Evolutionary conservation across 1,284 basidiomycete species (phyloP).

Genomic region (Ustilago esculenta): DNA sequence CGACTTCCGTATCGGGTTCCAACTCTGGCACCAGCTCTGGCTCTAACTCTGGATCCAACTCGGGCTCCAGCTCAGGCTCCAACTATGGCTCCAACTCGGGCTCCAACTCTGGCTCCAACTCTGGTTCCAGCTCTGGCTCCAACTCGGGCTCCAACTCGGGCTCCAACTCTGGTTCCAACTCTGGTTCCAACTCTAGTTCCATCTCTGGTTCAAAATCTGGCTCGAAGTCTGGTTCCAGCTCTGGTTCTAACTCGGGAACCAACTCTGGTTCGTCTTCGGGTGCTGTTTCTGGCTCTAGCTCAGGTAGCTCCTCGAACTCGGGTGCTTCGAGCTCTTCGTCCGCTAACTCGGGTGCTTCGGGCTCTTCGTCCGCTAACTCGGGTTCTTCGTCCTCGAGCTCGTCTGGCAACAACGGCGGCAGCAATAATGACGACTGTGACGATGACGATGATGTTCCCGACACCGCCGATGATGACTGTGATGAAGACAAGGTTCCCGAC

Average conservation of each 20-base stretch:
- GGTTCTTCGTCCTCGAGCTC: constrained; percentile 24
- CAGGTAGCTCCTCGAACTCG: constrained; percentile 3
- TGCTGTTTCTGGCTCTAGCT: constrained; percentile 1
- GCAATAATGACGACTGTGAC: constrained; percentile 11
- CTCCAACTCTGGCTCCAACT: constrained; percentile 12
- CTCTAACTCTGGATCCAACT: constrained; percentile 9
- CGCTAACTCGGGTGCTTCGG: too few relatives aligned
- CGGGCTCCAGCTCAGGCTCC: constrained; percentile 11
- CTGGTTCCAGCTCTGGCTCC: constrained; percentile 12
- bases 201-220: constrained; percentile 10
- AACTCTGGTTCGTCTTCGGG: constrained; percentile 16
- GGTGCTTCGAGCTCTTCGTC: background rate
- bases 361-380: constrained; percentile 8
- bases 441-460: constrained; percentile 21
- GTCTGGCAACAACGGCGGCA: constrained; percentile 9
- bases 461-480: constrained; percentile 24
- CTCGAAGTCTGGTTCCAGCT: background rate
- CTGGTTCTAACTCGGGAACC: constrained; percentile 4
- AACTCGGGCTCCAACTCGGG: constrained; percentile 1
- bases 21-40: constrained; percentile 3
- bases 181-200: constrained; percentile 4
- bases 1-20: constrained; percentile 10
- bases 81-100: constrained; percentile 6
- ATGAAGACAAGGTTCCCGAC: constrained; percentile 7
- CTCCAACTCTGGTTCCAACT: constrained; percentile 8